Evolutionary conservation across 2,329 filamentous ascomycete species (phyloP), one percentile per base, ranked within the genome.

Genomic region (Dothideomycetidae sp.): DNA sequence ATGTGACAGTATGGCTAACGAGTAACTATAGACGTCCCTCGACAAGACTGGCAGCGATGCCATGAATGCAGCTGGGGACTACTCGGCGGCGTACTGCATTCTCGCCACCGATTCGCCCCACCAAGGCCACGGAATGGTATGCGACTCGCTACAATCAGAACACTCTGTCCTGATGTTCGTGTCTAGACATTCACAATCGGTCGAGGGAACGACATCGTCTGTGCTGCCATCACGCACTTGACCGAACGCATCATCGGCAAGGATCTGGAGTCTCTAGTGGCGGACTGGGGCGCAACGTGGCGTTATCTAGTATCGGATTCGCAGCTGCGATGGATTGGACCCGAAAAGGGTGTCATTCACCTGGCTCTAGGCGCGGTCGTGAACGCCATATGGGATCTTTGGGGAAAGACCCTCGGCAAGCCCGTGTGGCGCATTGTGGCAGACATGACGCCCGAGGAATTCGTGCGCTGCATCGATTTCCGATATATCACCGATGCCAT

Each of bases 11-110:
- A 10, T 43, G 29, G 42, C 33, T 21, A 26, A 26, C 7, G n/a
- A n/a, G 35, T 23, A 12, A 21, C 13, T 14, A 5, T 36, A 73
- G 58, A 94, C 85, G n/a, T 93, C 85, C 29, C 75, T 94, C 43
- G 84, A 93, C 62, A 90, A 88, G 65, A 93, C 84, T n/a, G 85
- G 85, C 51, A 92, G 83, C 5, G 86, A 94, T 71, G 86, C 84
- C 53, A 94, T 93, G 86, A 93, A 94, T 55, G 81, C 82, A 3
- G 84, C 85, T 2, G 81, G 84, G 44, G 84, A 93, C 61, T 93
- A 93, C 63, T 93, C 84, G 1, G 71, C 85, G 10, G 85, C 86
- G n/a, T 94, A 93, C 67, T 93, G 84, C 58, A 88, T 93, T 51
- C 65, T 94, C 33, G 66, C 83, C 54, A 93, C 85, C 0, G 79